Base-by-base conservation (phyloP, 768 basidiomycete genomes). In the Lentinula boryana region DNA sequence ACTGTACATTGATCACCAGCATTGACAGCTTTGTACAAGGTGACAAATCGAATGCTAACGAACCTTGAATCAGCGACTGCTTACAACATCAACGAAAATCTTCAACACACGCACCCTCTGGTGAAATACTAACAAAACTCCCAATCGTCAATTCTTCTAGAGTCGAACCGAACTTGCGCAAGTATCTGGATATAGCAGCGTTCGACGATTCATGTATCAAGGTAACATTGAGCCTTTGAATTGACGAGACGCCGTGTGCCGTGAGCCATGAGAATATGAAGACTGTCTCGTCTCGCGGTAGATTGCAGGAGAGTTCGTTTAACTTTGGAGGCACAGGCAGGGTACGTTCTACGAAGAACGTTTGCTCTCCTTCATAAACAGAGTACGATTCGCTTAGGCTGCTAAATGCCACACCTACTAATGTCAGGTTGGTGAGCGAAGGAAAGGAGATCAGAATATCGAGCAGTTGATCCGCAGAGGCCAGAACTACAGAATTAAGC, bases 181-280 rank as follows among this genome's bases (percentile, higher is more conserved):
- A n/a, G 32, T 48, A 58, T 18, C 9, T 10, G 9, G 46, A 58
- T 8, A 58, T 15, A 27, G 8, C 36, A 7, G 32, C 16, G n/a
- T 58, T 58, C 5, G 31, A 41, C 33, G 5, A 23, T 23, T 46
- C 16, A 23, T 35, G 31, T 5, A 58, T 33, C 33, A 58, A 40
- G 12, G 43, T 44, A 4, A 49, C 44, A 18, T 23, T 32, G 31
- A 58, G 44, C 10, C 18, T 35, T 32, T 35, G 44, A 21, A 58
- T 36, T 3, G 44, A 21, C 33, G 18, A 16, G 9, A 18, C 4
- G n/a, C 41, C 31, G 16, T 38, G 44, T 21, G 31, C 31, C 44
- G 44, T 21, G 1, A 58, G 16, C 57, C 57, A 58, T n/a, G 57
- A 35, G n/a, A 58, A 58, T 6, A 58, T 15, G 36, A 58, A 58